Percentiles rank a stretch among this genome's conserved stretches.
Evolutionary conservation across 768 basidiomycete genomes (phyloP).

Genomic region (Tylopilus plumbeoviolaceoides): DNA sequence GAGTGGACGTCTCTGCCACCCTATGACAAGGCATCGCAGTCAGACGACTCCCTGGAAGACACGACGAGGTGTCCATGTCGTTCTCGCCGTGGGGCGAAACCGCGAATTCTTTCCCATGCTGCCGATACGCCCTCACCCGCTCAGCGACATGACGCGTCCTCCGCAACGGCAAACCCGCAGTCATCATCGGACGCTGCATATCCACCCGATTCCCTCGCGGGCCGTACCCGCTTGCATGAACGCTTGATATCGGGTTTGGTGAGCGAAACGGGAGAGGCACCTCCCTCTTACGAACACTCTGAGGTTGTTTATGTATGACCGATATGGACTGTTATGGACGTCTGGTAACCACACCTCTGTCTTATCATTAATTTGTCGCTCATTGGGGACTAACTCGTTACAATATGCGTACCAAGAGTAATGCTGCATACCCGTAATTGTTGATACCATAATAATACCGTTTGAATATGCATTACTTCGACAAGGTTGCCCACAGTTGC

Average conservation of each 20-base stretch:
- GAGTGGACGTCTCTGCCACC: slow-evolving; percentile 77
- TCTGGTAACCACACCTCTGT: not conserved
- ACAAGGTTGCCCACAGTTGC: too few species aligned
- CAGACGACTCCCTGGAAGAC: slow-evolving; percentile 7
- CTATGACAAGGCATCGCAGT: slow-evolving; percentile 45
- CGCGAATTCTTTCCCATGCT: not conserved
- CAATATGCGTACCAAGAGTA: not conserved
- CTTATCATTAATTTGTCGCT: not conserved
- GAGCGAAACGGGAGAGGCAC: slow-evolving; percentile 76
- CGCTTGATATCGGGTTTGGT: slow-evolving; percentile 79
- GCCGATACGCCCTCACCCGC: not conserved
- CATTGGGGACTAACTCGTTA: not conserved
- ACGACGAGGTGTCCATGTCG: slow-evolving; percentile 43
- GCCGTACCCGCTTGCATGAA: slow-evolving; percentile 61
- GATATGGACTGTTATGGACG: not conserved
- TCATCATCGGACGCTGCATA: slow-evolving; percentile 16
- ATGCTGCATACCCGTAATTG: not conserved
- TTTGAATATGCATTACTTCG: too few species aligned
- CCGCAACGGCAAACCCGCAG: slow-evolving; percentile 30
- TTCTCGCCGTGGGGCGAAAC: slow-evolving; percentile 11
- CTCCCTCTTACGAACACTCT: slow-evolving; percentile 46
- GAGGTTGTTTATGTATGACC: not conserved
- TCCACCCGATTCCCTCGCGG: slow-evolving; percentile 33
- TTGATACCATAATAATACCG: too few species aligned
- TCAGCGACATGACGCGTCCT: slow-evolving; percentile 30